These are phyloP conservation scores for Venturia asperata DNA, from an alignment of 2,329 filamentous ascomycete species.

Conservation along the genomic window DNA sequence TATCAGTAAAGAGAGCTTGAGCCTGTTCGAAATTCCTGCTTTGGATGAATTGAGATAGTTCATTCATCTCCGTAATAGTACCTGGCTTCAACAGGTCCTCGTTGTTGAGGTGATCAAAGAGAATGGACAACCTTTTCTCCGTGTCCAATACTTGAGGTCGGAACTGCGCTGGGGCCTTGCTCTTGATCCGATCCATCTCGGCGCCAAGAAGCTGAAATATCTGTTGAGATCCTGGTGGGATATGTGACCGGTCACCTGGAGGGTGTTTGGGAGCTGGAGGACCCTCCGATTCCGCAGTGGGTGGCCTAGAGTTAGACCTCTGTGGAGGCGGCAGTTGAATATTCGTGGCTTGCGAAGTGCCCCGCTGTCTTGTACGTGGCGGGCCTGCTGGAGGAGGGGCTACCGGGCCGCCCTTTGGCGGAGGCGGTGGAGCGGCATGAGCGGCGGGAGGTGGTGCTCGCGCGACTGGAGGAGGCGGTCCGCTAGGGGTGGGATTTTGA, in stretches of 20 bases:
- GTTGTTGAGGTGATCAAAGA: conserved; percentile 98
- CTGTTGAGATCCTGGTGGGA: conserved; percentile 66
- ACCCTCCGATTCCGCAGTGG: conserved; percentile 10
- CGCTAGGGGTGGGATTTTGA: conserved; percentile 40
- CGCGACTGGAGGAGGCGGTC: conserved; percentile 11
- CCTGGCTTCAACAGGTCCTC: conserved; percentile 78
- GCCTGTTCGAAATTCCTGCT: conserved; percentile 41
- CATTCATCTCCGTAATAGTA: conserved; percentile 61
- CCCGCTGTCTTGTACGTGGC: conserved; percentile 33
- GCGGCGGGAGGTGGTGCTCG: conserved; percentile 32
- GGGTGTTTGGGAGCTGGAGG: conserved; percentile 15
- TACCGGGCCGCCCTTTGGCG: conserved; percentile 40
- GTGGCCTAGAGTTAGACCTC: conserved; percentile 33
- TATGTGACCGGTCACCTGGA: conserved; percentile 81
- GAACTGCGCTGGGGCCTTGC: conserved; percentile 78
- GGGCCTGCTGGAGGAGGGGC: conserved; percentile 42
- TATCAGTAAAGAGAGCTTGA: conserved; percentile 36
- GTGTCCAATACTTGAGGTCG: conserved; percentile 86
- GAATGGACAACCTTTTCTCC: conserved; percentile 80
- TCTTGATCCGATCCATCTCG: conserved; percentile 84
- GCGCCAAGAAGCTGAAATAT: conserved; percentile 73
- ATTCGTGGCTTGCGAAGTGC: conserved; percentile 1
- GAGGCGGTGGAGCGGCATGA: conserved; percentile 34
- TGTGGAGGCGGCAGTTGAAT: conserved; percentile 34
- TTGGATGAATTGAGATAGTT: conserved; percentile 42